Percentiles rank a stretch among this genome's conserved stretches.
These are phyloP conservation scores for Afroboletus lepidellus DNA, from an alignment of 1,284 basidiomycete species.

Conservation along the genomic window DNA sequence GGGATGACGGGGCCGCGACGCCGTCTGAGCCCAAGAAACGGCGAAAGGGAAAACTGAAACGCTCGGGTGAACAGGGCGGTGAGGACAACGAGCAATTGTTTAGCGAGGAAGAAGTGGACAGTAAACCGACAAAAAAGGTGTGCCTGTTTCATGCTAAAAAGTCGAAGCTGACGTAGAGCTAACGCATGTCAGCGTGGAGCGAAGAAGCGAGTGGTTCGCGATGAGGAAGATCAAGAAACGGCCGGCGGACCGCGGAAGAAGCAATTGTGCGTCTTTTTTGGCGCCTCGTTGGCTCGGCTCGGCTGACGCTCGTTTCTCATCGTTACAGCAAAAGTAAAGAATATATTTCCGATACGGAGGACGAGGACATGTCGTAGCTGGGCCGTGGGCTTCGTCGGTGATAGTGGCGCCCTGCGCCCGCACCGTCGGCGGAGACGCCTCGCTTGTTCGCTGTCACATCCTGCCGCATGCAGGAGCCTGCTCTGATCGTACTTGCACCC, in stretches of 20 bases:
- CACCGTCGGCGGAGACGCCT: too few species aligned
- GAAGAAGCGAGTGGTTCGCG: constrained; percentile 72
- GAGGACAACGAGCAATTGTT: constrained; percentile 58
- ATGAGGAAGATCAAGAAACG: constrained; percentile 72
- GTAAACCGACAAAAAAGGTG: constrained; percentile 68
- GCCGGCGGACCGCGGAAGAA: constrained; percentile 58
- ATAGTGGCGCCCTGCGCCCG: neutral
- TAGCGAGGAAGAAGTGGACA: constrained; percentile 65
- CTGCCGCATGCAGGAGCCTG: neutral
- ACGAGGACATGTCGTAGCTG: constrained; percentile 58
- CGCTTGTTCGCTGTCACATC: neutral
- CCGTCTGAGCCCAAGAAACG: constrained; percentile 45
- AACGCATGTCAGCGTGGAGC: constrained; percentile 39
- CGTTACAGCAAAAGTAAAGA: constrained; percentile 71
- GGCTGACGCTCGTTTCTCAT: neutral
- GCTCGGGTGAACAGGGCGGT: constrained; percentile 38
- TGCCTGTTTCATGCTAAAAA: constrained; percentile 6
- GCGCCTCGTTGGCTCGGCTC: neutral
- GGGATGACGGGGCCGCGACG: constrained; percentile 49
- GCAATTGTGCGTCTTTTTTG: constrained; percentile 57
- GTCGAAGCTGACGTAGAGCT: neutral
- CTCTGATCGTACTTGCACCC: neutral
- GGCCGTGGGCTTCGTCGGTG: neutral
- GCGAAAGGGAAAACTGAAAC: constrained; percentile 49
- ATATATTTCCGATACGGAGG: constrained; percentile 75